These are phyloP conservation scores for Neoascochyta sp. DNA, from an alignment of 2,329 filamentous ascomycete species.

Conservation along the genomic window DNA sequence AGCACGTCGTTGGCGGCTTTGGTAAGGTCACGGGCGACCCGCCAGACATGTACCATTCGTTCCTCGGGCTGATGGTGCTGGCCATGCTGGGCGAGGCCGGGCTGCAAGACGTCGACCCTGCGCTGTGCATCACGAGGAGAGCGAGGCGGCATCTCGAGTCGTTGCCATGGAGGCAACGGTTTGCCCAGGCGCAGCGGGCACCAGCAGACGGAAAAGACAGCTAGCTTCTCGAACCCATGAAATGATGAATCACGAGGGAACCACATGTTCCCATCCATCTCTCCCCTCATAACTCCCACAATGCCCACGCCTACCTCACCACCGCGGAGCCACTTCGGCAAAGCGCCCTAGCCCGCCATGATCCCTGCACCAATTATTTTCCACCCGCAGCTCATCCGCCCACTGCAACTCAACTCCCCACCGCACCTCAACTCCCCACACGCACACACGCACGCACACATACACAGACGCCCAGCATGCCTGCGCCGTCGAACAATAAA, in stretches of 20 bases:
- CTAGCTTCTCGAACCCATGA: too few species aligned
- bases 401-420: conserved; percentile 2
- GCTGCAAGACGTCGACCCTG: conserved; percentile 68
- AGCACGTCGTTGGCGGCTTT: conserved; percentile 67
- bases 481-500: conserved; percentile 26
- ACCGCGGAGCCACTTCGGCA: too few species aligned
- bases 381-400: conserved; percentile 8
- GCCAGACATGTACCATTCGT: conserved; percentile 78
- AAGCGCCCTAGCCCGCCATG: conserved; percentile 2
- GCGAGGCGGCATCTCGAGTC: conserved; percentile 39
- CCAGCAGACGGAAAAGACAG: too few species aligned
- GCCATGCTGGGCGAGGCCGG: conserved; percentile 67
- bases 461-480: conserved; percentile 2
- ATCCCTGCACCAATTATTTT: conserved; percentile 26
- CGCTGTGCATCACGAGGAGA: conserved; percentile 68
- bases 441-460: not conserved
- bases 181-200: too few species aligned
- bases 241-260: too few species aligned
- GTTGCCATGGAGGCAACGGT: conserved; percentile 36
- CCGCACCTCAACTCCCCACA: conserved; percentile 1
- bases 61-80: conserved; percentile 78
- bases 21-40: conserved; percentile 46
- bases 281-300: too few species aligned
- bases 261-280: too few species aligned
- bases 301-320: too few species aligned